A percentile compares a stretch with the other conserved stretches of the same genome.
Conservation (phyloP, 768 basidiomycete genomes). For the Tulasnella sp. region DNA sequence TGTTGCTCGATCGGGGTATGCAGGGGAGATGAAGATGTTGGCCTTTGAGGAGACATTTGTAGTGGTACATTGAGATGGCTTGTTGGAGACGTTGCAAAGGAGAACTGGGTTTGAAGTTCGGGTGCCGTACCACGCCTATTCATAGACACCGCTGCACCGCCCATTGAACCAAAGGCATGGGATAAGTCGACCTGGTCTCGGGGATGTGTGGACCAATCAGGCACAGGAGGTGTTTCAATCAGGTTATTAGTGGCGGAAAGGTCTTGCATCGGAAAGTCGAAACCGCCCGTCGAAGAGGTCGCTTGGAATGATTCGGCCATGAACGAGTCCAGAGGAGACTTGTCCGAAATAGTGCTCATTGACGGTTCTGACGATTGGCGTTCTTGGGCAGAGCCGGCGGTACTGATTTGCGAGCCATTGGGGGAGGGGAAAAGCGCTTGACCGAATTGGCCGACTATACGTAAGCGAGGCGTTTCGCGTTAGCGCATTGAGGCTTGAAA, state of each 20-base stretch:
- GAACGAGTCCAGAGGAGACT: not conserved
- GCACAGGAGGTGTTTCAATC: not conserved
- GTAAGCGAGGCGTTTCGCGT: not conserved
- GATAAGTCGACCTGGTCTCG: not conserved
- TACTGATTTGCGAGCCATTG: not conserved
- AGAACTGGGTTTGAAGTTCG: not conserved
- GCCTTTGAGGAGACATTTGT: not conserved
- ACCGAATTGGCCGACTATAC: not conserved
- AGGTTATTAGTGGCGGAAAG: not conserved
- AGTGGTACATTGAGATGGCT: not conserved
- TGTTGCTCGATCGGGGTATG: not conserved
- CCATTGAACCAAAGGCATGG: not conserved
- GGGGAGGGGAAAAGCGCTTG: not conserved
- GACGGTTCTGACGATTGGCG: not conserved
- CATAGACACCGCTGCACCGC: not conserved
- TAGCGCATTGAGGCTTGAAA: not conserved
- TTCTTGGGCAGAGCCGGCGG: not conserved
- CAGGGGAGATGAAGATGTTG: not conserved
- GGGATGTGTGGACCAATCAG: conserved; percentile 3
- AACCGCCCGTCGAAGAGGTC: not conserved
- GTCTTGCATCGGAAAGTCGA: conserved; percentile 5
- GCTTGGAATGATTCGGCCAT: not conserved
- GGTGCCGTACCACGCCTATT: not conserved
- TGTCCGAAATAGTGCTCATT: not conserved
- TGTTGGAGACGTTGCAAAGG: not conserved